phyloP scores from a whole-genome alignment of 1,284 basidiomycete genomes.

The Microbotryomycetes sp. region DNA sequence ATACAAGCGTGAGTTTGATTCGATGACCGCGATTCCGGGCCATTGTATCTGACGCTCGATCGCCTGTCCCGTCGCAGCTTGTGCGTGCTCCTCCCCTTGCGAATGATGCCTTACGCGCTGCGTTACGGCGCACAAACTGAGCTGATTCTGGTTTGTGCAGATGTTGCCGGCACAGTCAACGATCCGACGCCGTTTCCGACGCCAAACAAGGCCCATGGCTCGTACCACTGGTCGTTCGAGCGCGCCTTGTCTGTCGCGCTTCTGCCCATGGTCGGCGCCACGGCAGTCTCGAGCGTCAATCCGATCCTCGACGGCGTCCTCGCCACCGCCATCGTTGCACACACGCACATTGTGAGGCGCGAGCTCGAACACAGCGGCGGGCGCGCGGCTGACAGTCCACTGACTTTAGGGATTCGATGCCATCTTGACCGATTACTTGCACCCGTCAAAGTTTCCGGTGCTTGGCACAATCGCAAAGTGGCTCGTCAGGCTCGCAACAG shows the following conservation, averaged over 20 bases:
- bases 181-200: conserved; percentile 81
- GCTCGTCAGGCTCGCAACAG: conserved; percentile 68
- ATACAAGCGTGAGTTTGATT: conserved; percentile 13
- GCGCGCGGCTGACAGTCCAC: not conserved
- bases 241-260: conserved; percentile 78
- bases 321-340: conserved; percentile 77
- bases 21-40: not conserved
- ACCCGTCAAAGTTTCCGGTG: conserved; percentile 83
- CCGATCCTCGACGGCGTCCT: conserved; percentile 83
- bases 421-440: conserved; percentile 67
- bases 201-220: conserved; percentile 67
- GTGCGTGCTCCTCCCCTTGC: not conserved
- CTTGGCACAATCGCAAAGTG: conserved; percentile 64
- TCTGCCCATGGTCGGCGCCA: conserved; percentile 61
- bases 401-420: conserved; percentile 38
- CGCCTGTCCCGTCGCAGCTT: conserved; percentile 1
- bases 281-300: conserved; percentile 46
- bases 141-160: conserved; percentile 44
- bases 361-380: not conserved
- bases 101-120: not conserved
- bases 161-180: conserved; percentile 90
- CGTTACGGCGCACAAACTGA: not conserved
- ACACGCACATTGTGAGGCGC: conserved; percentile 77
- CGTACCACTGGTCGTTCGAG: conserved; percentile 97
- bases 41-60: not conserved